A percentile compares a stretch with the other conserved stretches of the same genome.
Conservation (phyloP, 331 rosid species). For the Acacia pycnantha region DNA sequence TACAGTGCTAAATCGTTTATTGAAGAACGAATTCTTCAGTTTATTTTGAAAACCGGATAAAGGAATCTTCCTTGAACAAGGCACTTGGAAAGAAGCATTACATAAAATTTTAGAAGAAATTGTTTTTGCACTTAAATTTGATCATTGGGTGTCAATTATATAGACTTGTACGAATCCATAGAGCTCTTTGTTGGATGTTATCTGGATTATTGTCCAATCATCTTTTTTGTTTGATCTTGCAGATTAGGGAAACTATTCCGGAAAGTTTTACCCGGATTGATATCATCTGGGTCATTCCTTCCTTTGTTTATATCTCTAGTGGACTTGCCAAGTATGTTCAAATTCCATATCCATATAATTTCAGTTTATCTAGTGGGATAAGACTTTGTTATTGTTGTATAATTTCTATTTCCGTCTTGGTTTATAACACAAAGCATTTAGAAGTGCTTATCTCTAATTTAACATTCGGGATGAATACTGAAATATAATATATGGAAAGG, state of each 20-base stretch:
- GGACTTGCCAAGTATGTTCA: slow-evolving; percentile 87
- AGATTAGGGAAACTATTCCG: slow-evolving; percentile 72
- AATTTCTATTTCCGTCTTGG: slow-evolving; percentile 16
- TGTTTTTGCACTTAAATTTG: slow-evolving; percentile 11
- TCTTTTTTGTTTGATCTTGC: slow-evolving; percentile 33
- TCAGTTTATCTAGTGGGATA: neutral
- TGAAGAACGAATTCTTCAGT: neutral
- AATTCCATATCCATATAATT: slow-evolving; percentile 18
- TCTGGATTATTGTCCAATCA: slow-evolving; percentile 19
- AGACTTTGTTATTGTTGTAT: neutral
- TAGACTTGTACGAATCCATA: neutral
- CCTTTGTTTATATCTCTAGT: slow-evolving; percentile 71
- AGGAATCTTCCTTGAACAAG: slow-evolving; percentile 8
- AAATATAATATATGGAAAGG: neutral
- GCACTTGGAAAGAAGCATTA: neutral
- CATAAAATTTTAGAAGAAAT: neutral
- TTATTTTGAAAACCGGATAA: neutral
- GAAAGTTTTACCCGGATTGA: slow-evolving; percentile 76
- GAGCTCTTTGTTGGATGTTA: slow-evolving; percentile 2
- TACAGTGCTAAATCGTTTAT: neutral
- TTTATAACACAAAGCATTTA: slow-evolving; percentile 2
- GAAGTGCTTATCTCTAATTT: neutral
- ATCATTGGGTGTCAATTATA: neutral
- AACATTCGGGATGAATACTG: neutral
- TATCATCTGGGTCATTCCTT: slow-evolving; percentile 92